Conservation (phyloP, 1,284 basidiomycete species). For the Puccinia horiana region DNA sequence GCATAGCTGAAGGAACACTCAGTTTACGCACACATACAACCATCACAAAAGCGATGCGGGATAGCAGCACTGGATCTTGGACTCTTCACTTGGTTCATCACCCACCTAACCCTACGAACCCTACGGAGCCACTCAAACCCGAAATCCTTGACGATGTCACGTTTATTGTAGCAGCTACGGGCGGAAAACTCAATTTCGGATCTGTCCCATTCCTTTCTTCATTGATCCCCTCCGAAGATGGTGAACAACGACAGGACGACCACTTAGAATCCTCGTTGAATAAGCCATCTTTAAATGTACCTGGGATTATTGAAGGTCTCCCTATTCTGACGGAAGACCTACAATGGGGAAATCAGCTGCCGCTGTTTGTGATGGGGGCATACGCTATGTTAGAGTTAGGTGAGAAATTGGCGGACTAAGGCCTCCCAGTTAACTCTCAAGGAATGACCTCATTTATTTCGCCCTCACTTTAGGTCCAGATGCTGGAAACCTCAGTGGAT, state of each 20-base stretch:
- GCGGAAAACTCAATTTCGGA: constrained; percentile 46
- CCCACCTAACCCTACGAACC: neutral
- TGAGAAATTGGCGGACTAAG: constrained; percentile 7
- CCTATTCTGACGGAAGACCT: constrained; percentile 40
- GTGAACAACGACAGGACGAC: neutral
- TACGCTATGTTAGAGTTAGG: constrained; percentile 46
- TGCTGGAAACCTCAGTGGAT: constrained; percentile 42
- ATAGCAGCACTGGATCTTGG: constrained; percentile 38
- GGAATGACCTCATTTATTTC: neutral
- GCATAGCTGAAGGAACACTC: constrained; percentile 40
- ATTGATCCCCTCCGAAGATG: constrained; percentile 4
- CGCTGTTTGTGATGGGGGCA: constrained; percentile 48
- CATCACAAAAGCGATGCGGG: constrained; percentile 27
- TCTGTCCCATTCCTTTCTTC: constrained; percentile 33
- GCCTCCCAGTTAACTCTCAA: neutral
- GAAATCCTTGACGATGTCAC: constrained; percentile 25
- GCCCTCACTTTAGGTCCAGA: constrained; percentile 37
- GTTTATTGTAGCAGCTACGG: constrained; percentile 40
- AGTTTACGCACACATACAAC: constrained; percentile 33
- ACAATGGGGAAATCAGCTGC: constrained; percentile 40
- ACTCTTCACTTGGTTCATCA: constrained; percentile 24
- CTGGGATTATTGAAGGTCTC: constrained; percentile 40
- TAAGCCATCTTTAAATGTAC: neutral
- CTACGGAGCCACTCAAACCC: neutral
- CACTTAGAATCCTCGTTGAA: neutral